A percentile compares a stretch with the other conserved stretches of the same genome.
Conservation (phyloP, 139 green algal genomes). For the Chlorella sp. region DNA sequence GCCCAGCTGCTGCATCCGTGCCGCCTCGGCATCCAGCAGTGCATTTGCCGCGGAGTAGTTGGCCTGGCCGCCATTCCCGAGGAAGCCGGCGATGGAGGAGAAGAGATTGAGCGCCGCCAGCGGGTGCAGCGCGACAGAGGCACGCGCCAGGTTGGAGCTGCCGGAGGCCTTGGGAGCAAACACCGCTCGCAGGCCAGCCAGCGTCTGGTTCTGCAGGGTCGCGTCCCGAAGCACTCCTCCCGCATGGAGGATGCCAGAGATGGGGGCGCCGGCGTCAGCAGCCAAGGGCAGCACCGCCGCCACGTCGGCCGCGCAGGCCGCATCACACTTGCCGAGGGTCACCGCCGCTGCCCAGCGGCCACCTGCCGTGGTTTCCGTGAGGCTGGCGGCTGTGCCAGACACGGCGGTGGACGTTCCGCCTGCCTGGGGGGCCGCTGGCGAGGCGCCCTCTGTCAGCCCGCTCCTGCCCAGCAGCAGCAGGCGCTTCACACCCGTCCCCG, state of each 20-base stretch:
- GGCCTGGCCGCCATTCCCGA: constrained; percentile 77
- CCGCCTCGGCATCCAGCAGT: constrained; percentile 29
- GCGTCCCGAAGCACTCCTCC: constrained; percentile 66
- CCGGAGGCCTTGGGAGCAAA: constrained; percentile 56
- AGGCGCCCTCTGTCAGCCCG: background rate
- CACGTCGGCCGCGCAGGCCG: constrained; percentile 10
- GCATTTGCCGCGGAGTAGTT: constrained; percentile 51
- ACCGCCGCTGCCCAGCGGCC: background rate
- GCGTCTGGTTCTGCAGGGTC: constrained; percentile 42
- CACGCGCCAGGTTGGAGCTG: background rate
- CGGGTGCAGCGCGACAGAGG: background rate
- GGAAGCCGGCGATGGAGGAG: constrained; percentile 70
- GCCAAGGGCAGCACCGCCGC: background rate
- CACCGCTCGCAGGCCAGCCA: constrained; percentile 34
- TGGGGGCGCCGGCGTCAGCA: background rate
- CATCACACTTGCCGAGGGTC: constrained; percentile 26
- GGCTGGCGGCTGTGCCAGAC: background rate
- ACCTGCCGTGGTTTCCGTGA: background rate
- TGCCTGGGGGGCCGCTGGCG: background rate
- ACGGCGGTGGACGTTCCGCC: background rate
- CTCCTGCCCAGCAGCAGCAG: constrained; percentile 22
- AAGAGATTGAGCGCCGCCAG: constrained; percentile 69
- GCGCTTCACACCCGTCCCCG: background rate
- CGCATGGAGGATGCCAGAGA: constrained; percentile 58
- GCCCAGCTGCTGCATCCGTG: background rate